Conservation (phyloP, 225 moss, liverwort and hornwort species). For the Sphagnum contortum region DNA sequence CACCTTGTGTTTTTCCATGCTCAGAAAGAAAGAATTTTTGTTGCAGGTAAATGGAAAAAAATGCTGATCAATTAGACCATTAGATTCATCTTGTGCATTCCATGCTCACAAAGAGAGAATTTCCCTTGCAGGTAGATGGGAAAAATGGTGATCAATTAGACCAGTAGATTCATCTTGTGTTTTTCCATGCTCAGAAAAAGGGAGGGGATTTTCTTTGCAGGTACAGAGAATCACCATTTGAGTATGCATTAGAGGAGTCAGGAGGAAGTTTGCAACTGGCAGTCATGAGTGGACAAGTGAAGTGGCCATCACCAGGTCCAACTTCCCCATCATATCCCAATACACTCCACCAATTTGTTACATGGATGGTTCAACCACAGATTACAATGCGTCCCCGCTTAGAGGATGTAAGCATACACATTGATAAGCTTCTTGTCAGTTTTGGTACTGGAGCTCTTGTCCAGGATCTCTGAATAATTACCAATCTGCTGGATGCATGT, state of each 20-base stretch:
- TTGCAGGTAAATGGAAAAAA: no score
- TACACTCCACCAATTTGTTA: constrained; percentile 42
- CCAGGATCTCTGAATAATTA: no score
- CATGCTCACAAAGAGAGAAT: no score
- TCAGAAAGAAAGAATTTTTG: no score
- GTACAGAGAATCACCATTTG: constrained; percentile 54
- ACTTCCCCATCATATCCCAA: constrained; percentile 35
- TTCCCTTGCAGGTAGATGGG: no score
- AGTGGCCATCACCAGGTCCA: constrained; percentile 37
- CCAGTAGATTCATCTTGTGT: no score
- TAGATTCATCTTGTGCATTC: no score
- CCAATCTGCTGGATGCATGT: no score
- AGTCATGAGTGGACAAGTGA: constrained; percentile 51
- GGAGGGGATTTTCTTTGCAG: constrained; percentile 7
- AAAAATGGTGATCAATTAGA: no score
- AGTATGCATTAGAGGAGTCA: constrained; percentile 39
- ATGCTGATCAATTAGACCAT: no score
- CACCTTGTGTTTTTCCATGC: no score
- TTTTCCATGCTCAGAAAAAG: no score
- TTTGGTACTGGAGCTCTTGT: constrained; percentile 7
- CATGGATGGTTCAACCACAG: constrained; percentile 55
- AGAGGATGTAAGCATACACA: constrained; percentile 39
- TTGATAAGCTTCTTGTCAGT: constrained; percentile 39
- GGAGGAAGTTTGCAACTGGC: constrained; percentile 53
- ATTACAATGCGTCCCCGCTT: constrained; percentile 31